Percentiles rank a stretch among this genome's conserved stretches.
Evolutionary conservation across 2,329 filamentous ascomycete genomes (phyloP).

Genomic region (Calonectria hongkongensis): DNA sequence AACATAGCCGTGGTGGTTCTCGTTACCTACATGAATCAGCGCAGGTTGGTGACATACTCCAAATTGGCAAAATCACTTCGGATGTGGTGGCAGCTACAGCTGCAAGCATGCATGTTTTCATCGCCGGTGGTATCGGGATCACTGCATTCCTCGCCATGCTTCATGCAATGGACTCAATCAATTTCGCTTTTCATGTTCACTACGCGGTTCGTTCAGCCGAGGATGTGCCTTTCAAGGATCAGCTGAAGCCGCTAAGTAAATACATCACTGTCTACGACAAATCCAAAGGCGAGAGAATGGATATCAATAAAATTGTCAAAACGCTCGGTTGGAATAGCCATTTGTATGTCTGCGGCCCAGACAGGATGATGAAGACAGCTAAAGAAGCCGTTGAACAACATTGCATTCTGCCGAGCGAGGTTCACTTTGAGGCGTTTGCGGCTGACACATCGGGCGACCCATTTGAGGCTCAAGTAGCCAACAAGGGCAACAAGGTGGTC

Average conservation of each 20-base stretch:
- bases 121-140: conserved; percentile 79
- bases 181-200: conserved; percentile 73
- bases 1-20: conserved; percentile 76
- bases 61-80: conserved; percentile 69
- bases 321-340: conserved; percentile 71
- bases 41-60: conserved; percentile 69
- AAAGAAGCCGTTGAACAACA: conserved; percentile 62
- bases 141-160: conserved; percentile 77
- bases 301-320: conserved; percentile 70
- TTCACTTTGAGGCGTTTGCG: conserved; percentile 77
- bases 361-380: conserved; percentile 73
- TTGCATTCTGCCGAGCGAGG: conserved; percentile 68
- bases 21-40: conserved; percentile 72
- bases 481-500: conserved; percentile 62
- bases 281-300: conserved; percentile 69
- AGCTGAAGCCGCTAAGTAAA: conserved; percentile 64
- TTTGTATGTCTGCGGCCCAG: conserved; percentile 77
- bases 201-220: conserved; percentile 72
- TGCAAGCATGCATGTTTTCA: conserved; percentile 76
- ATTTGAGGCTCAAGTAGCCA: conserved; percentile 73
- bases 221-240: conserved; percentile 74
- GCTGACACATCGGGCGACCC: conserved; percentile 73
- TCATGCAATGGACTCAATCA: conserved; percentile 63
- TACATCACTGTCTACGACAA: conserved; percentile 72
- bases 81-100: conserved; percentile 67